Evolutionary conservation across 306 rosid genomes (phyloP).

Genomic region (Rosa persica): DNA sequence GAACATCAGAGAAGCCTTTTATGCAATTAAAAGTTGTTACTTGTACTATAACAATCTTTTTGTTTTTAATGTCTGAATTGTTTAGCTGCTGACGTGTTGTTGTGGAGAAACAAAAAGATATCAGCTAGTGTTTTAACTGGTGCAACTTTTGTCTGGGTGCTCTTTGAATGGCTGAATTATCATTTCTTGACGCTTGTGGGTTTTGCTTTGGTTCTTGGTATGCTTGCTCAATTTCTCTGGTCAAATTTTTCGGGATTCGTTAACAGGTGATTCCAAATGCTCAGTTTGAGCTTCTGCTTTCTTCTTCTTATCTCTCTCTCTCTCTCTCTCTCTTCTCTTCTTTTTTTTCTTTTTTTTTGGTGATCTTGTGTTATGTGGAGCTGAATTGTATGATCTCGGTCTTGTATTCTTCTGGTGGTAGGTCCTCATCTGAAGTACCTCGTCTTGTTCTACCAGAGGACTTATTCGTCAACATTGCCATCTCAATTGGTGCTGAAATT

Average conservation of each 20-base stretch:
- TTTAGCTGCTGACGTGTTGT: slow-evolving; percentile 87
- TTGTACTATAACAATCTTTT: slow-evolving; percentile 5
- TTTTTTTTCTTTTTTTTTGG: not conserved
- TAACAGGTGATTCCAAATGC: slow-evolving; percentile 50
- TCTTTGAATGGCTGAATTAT: slow-evolving; percentile 91
- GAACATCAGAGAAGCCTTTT: not conserved
- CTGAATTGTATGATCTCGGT: slow-evolving; percentile 17
- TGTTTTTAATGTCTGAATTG: slow-evolving; percentile 19
- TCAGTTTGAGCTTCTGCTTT: slow-evolving; percentile 22
- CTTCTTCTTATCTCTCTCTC: too few species aligned
- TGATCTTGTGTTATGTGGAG: slow-evolving; percentile 2
- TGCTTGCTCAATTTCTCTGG: slow-evolving; percentile 84
- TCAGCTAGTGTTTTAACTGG: slow-evolving; percentile 71
- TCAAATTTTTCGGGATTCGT: slow-evolving; percentile 62
- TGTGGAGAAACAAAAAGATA: slow-evolving; percentile 98
- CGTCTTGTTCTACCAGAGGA: slow-evolving; percentile 71
- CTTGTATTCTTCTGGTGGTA: slow-evolving; percentile 38
- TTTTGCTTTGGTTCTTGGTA: slow-evolving; percentile 57
- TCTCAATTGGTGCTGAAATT: slow-evolving; percentile 52
- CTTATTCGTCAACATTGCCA: slow-evolving; percentile 59
- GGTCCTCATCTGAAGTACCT: slow-evolving; percentile 60
- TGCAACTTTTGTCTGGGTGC: slow-evolving; percentile 80
- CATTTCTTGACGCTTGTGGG: slow-evolving; percentile 64
- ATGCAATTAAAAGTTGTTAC: slow-evolving; percentile 11
- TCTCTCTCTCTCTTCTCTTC: not conserved